A percentile compares a stretch with the other conserved stretches of the same genome.
These are phyloP conservation scores for Chenopodium formosanum DNA, from an alignment of 148 eudicot species.

Conservation along the genomic window DNA sequence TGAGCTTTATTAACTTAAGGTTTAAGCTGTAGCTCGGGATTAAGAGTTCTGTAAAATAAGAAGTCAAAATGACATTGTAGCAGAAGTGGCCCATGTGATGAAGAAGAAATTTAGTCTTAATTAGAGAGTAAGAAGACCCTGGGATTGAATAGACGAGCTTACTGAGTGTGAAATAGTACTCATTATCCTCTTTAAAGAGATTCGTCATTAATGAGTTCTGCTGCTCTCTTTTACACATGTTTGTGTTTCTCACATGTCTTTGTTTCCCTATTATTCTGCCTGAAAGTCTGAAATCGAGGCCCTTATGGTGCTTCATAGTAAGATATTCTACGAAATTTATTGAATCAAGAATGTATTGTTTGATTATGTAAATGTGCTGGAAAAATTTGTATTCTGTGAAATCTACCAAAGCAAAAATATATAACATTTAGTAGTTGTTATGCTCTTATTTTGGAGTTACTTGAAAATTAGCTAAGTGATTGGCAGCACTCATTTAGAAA, in stretches of 20 bases:
- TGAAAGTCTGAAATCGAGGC: neutral
- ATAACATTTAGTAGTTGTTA: too few relatives aligned
- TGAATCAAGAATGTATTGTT: neutral
- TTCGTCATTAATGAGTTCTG: slow-evolving; percentile 9
- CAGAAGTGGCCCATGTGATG: slow-evolving; percentile 32
- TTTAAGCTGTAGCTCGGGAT: neutral
- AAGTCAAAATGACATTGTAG: slow-evolving; percentile 23
- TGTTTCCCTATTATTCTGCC: neutral
- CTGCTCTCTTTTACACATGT: neutral
- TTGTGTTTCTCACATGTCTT: neutral
- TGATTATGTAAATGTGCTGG: neutral
- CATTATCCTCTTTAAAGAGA: neutral
- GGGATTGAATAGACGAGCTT: slow-evolving; percentile 30
- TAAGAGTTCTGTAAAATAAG: slow-evolving; percentile 25
- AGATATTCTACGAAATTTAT: neutral
- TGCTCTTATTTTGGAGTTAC: too few relatives aligned
- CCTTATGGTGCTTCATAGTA: neutral
- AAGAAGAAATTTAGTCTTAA: slow-evolving; percentile 64
- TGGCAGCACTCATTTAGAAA: too few relatives aligned
- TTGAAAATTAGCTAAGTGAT: too few relatives aligned
- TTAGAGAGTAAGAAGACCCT: slow-evolving; percentile 50
- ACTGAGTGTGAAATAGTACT: neutral
- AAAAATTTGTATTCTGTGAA: too few relatives aligned
- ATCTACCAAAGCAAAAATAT: too few relatives aligned
- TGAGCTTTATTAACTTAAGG: too few relatives aligned